phyloP scores from a whole-genome alignment of 2,329 filamentous ascomycete species.

The Trichocomaceae sp. region DNA sequence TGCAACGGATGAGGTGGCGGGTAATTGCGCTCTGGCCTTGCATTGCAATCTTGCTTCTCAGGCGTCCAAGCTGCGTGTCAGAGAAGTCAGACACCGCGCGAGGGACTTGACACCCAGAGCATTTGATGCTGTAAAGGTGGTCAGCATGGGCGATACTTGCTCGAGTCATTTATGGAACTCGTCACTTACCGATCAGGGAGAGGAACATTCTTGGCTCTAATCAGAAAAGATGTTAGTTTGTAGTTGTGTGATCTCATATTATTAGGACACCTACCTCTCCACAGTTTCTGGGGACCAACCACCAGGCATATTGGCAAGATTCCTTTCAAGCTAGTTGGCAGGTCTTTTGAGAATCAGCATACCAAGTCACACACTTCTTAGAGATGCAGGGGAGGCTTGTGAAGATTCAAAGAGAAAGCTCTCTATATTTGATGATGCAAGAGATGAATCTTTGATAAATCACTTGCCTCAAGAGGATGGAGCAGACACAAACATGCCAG shows the following conservation, averaged over 20 bases:
- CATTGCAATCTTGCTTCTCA: constrained; percentile 22
- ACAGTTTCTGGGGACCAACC: constrained; percentile 4
- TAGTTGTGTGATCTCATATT: neutral
- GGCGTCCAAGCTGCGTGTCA: constrained; percentile 40
- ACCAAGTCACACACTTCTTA: neutral
- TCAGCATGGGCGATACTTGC: neutral
- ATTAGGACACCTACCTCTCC: neutral
- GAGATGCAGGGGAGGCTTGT: neutral
- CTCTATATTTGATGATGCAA: no score
- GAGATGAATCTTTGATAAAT: no score
- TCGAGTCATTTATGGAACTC: neutral
- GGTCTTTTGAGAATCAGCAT: neutral
- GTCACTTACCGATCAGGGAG: constrained; percentile 1
- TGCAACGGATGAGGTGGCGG: constrained; percentile 34
- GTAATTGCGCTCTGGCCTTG: constrained; percentile 14
- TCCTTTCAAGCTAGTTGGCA: neutral
- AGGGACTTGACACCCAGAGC: constrained; percentile 41
- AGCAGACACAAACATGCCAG: no score
- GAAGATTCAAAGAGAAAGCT: no score
- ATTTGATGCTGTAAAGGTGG: constrained; percentile 38
- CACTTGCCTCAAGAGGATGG: no score
- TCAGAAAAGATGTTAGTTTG: neutral
- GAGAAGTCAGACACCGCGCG: constrained; percentile 38
- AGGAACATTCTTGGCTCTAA: neutral
- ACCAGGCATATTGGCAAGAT: constrained; percentile 5